Conservation (phyloP, 257 asterid genomes). For the Coffea eugenioides region DNA sequence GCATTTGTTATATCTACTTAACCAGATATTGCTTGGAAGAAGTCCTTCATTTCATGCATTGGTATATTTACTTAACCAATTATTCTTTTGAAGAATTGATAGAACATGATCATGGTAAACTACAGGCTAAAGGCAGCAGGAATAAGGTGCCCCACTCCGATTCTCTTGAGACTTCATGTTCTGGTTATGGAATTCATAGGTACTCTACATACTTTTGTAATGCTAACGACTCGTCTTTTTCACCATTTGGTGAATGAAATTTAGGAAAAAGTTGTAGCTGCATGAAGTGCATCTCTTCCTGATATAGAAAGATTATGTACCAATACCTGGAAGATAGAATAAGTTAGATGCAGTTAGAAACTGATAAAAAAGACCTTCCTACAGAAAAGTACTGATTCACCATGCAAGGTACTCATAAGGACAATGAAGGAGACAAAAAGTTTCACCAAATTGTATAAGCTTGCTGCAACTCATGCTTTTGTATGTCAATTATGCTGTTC, state of each 20-base stretch:
- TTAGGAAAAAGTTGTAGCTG: background rate
- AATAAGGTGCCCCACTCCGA: slow-evolving; percentile 83
- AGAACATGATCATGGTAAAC: slow-evolving; percentile 20
- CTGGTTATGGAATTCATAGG: slow-evolving; percentile 99
- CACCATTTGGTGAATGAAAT: background rate
- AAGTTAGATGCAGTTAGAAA: background rate
- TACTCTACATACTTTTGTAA: slow-evolving; percentile 19
- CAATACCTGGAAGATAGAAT: background rate
- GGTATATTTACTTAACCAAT: background rate
- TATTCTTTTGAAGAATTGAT: background rate
- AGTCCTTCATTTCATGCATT: too few relatives aligned
- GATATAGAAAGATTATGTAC: background rate
- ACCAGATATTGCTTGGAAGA: too few relatives aligned
- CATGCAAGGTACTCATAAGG: background rate
- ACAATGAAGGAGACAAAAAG: background rate
- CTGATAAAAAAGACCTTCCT: background rate
- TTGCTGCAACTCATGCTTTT: background rate
- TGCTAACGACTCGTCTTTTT: background rate
- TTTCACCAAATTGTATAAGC: background rate
- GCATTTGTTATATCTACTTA: background rate
- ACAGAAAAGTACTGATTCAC: background rate
- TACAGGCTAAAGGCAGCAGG: slow-evolving; percentile 89
- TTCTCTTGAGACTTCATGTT: slow-evolving; percentile 90
- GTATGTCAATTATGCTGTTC: background rate
- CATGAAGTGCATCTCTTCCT: background rate